Percentiles rank a stretch among this genome's conserved stretches.
Evolutionary conservation across 2,329 filamentous ascomycete species (phyloP).

Genomic region (Pezicula radicicola): DNA sequence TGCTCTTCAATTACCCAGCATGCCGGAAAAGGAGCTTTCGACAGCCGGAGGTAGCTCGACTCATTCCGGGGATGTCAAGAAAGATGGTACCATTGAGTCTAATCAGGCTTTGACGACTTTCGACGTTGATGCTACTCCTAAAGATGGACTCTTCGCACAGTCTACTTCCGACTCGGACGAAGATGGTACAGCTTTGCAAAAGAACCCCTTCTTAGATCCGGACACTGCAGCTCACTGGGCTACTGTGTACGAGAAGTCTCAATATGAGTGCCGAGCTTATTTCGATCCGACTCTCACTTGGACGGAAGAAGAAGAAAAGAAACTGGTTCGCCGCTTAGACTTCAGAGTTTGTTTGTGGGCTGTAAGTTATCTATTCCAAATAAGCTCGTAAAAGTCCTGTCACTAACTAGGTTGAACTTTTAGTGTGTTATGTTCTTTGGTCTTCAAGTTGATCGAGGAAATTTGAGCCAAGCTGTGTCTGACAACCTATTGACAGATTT

Average conservation of each 20-base stretch:
- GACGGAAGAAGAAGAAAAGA: constrained; percentile 22
- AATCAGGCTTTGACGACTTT: too few species aligned
- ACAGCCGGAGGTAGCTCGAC: too few species aligned
- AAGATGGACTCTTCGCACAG: too few species aligned
- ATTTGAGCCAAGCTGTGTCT: constrained; percentile 54
- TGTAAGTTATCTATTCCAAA: constrained; percentile 42
- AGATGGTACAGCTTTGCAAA: not conserved
- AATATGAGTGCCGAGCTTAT: constrained; percentile 21
- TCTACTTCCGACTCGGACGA: too few species aligned
- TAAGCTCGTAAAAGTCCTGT: not conserved
- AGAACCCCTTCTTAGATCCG: constrained; percentile 18
- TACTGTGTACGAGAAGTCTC: constrained; percentile 20
- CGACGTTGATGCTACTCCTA: too few species aligned
- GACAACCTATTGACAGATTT: constrained; percentile 58
- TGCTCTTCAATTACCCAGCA: too few species aligned
- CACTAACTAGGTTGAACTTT: constrained; percentile 21
- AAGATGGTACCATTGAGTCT: too few species aligned
- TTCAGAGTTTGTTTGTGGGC: constrained; percentile 20
- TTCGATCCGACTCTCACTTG: constrained; percentile 22
- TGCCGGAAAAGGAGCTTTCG: too few species aligned
- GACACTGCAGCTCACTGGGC: constrained; percentile 19
- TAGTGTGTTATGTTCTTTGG: constrained; percentile 57
- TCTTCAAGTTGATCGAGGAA: constrained; percentile 57
- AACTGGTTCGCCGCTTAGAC: constrained; percentile 20
- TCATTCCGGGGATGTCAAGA: too few species aligned